These are phyloP conservation scores for Saururus chinensis DNA, from an alignment of 164 flowering plant genomes.

Conservation along the genomic window DNA sequence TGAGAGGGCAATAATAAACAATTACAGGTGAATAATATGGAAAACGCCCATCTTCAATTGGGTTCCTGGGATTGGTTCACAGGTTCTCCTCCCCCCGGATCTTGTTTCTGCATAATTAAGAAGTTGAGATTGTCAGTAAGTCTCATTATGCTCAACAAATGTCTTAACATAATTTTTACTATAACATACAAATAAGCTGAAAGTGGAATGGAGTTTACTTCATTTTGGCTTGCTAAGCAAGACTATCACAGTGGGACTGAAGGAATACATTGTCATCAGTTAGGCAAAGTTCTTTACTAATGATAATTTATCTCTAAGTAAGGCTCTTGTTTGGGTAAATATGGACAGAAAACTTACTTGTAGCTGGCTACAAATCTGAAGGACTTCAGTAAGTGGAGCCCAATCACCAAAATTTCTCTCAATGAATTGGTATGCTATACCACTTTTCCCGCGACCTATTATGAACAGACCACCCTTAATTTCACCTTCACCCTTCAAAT, in stretches of 20 bases:
- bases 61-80: too few relatives aligned
- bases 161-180: not conserved
- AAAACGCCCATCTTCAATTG: too few relatives aligned
- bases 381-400: constrained; percentile 60
- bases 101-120: not conserved
- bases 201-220: too few relatives aligned
- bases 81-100: too few relatives aligned
- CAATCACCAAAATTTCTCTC: constrained; percentile 82
- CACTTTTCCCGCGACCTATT: constrained; percentile 56
- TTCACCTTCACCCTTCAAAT: constrained; percentile 63
- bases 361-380: constrained; percentile 42
- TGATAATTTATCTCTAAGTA: not conserved
- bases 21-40: too few relatives aligned
- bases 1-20: too few relatives aligned
- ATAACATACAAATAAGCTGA: too few relatives aligned
- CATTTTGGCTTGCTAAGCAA: too few relatives aligned
- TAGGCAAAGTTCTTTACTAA: not conserved
- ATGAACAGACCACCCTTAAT: constrained; percentile 70
- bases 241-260: too few relatives aligned
- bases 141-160: not conserved
- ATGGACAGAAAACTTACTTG: constrained; percentile 25
- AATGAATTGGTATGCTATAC: constrained; percentile 71
- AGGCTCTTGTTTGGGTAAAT: not conserved
- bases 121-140: too few relatives aligned
- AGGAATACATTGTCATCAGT: too few relatives aligned